phyloP scores from a whole-genome alignment of 2,329 filamentous ascomycete species.

The Aspergillus japonicus region DNA sequence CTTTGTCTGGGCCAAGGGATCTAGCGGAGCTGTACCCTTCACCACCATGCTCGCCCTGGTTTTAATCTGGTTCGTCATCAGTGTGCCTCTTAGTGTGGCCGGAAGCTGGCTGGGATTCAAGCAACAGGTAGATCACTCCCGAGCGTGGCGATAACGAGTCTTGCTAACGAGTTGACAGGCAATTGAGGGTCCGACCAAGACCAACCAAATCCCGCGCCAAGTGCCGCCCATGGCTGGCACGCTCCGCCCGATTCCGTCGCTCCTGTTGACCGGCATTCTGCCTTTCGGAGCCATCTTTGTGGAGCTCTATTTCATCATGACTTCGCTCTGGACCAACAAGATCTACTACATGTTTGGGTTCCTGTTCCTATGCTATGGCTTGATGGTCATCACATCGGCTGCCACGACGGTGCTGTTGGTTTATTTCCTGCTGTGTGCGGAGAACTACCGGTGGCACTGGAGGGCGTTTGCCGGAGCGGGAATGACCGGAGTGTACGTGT shows the following conservation, averaged over 20 bases:
- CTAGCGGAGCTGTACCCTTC: slow-evolving; percentile 91
- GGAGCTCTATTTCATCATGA: slow-evolving; percentile 99
- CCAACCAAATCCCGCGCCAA: slow-evolving; percentile 96
- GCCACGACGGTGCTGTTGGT: slow-evolving; percentile 91
- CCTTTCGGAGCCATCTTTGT: slow-evolving; percentile 97
- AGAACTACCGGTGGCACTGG: slow-evolving; percentile 99
- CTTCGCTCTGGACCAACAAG: slow-evolving; percentile 95
- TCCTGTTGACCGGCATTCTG: slow-evolving; percentile 86
- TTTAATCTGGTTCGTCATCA: slow-evolving; percentile 95
- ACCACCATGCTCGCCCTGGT: slow-evolving; percentile 95
- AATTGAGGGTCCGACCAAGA: slow-evolving; percentile 79
- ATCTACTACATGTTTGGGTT: slow-evolving; percentile 99
- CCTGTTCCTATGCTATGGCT: slow-evolving; percentile 92
- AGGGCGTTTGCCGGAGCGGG: slow-evolving; percentile 88
- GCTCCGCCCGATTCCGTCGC: slow-evolving; percentile 81
- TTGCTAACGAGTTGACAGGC: slow-evolving; percentile 39
- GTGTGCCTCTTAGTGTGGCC: slow-evolving; percentile 81
- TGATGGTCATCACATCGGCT: slow-evolving; percentile 95
- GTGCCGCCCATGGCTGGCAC: slow-evolving; percentile 83
- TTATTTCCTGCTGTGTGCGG: slow-evolving; percentile 91
- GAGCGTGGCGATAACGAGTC: neutral
- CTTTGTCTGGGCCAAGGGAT: slow-evolving; percentile 91
- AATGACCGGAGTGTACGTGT: slow-evolving; percentile 87
- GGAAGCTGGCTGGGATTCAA: slow-evolving; percentile 95
- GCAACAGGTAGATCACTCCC: slow-evolving; percentile 47